Conservation (phyloP, 768 basidiomycete species). For the Mycena rosella region DNA sequence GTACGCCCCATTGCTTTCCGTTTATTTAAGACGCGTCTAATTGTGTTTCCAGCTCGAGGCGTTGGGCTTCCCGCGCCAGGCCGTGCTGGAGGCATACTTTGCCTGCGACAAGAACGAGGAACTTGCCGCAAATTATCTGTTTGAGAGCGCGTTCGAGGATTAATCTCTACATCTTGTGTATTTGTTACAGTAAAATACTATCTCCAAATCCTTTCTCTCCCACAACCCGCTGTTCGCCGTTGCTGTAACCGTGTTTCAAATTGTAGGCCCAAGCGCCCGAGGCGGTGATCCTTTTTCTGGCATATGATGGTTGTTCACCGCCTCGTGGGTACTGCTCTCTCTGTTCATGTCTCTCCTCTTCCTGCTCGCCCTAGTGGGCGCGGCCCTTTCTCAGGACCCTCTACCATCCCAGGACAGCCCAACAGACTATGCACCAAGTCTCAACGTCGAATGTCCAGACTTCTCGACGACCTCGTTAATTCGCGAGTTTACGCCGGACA, state of each 20-base stretch:
- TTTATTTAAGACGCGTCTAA: conserved; percentile 18
- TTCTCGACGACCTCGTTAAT: conserved; percentile 60
- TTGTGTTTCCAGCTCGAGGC: conserved; percentile 73
- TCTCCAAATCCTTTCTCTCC: not conserved
- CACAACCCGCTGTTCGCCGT: not conserved
- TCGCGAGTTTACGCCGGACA: conserved; percentile 63
- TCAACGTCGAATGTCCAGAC: conserved; percentile 65
- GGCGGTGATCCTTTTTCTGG: conserved; percentile 16
- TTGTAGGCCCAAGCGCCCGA: not conserved
- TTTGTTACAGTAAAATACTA: conserved; percentile 14
- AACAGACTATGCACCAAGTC: conserved; percentile 65
- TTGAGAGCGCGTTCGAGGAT: conserved; percentile 78
- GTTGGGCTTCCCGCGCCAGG: conserved; percentile 88
- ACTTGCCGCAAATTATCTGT: conserved; percentile 93
- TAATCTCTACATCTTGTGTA: conserved; percentile 32
- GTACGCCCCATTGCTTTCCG: conserved; percentile 60
- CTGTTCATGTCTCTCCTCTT: conserved; percentile 25
- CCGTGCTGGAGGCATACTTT: conserved; percentile 91
- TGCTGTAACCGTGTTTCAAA: not conserved
- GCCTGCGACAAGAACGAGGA: conserved; percentile 98
- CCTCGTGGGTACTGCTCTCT: conserved; percentile 30
- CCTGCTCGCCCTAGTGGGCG: conserved; percentile 28
- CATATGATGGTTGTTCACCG: conserved; percentile 28
- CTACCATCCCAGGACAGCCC: conserved; percentile 46
- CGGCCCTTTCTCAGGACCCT: conserved; percentile 26